phyloP scores from a whole-genome alignment of 208 protist genomes.

The Crithidia brevicula region DNA sequence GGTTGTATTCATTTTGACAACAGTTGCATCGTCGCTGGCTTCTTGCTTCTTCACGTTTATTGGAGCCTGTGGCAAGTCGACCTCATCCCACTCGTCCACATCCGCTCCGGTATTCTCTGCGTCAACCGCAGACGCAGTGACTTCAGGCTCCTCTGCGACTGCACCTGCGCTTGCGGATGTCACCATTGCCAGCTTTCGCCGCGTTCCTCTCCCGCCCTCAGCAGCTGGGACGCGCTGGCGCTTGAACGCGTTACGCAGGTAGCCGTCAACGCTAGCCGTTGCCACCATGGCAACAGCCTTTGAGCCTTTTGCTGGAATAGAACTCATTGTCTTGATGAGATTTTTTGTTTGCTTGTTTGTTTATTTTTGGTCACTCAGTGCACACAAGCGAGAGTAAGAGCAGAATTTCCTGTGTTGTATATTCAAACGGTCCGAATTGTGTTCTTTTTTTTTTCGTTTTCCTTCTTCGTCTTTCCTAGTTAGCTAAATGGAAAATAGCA shows the following conservation, averaged over 20 bases:
- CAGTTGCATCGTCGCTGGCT: slow-evolving; percentile 7
- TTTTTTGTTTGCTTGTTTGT: too few species aligned
- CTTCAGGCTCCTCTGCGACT: background rate
- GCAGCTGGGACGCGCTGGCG: slow-evolving; percentile 72
- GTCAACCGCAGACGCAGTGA: background rate
- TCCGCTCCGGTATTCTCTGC: slow-evolving; percentile 31
- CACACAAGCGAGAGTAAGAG: too few species aligned
- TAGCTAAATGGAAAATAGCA: too few species aligned
- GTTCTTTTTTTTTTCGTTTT: too few species aligned
- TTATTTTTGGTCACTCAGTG: background rate
- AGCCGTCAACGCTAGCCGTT: slow-evolving; percentile 80
- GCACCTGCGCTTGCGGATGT: slow-evolving; percentile 46
- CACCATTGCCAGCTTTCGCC: slow-evolving; percentile 84
- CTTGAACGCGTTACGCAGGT: slow-evolving; percentile 81
- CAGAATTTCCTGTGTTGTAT: too few species aligned
- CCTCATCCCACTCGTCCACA: slow-evolving; percentile 88
- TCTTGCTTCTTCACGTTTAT: slow-evolving; percentile 37
- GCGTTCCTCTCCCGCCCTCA: slow-evolving; percentile 80
- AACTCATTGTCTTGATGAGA: slow-evolving; percentile 21
- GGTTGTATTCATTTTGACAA: slow-evolving; percentile 38
- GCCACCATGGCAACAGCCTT: slow-evolving; percentile 63
- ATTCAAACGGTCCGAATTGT: too few species aligned
- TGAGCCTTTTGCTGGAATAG: slow-evolving; percentile 10
- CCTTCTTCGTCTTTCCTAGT: too few species aligned
- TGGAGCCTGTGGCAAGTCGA: slow-evolving; percentile 48